Conservation (phyloP, 116 monocot genomes). For the Phalaenopsis hybrid region DNA sequence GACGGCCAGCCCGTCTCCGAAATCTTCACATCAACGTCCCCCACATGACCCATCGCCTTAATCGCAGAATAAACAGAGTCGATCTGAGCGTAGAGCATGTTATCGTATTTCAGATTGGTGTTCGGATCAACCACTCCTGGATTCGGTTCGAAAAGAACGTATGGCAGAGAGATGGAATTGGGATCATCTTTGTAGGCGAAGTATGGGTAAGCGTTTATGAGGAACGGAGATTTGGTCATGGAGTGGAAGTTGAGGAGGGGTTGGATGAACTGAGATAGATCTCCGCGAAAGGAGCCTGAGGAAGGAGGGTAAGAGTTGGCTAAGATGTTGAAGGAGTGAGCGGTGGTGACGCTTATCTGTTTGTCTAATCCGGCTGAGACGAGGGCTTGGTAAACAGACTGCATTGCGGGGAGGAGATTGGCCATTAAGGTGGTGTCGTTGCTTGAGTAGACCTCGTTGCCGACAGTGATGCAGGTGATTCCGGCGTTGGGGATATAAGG, state of each 20-base stretch:
- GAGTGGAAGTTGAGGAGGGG: conserved; percentile 20
- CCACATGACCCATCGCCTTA: conserved; percentile 11
- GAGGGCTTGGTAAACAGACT: conserved; percentile 21
- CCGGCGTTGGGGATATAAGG: conserved; percentile 9
- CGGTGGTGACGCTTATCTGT: conserved; percentile 19
- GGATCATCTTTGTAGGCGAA: conserved; percentile 23
- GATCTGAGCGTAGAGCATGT: conserved; percentile 25
- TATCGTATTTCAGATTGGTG: conserved; percentile 21
- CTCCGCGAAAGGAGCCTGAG: conserved; percentile 10
- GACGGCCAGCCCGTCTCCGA: conserved; percentile 29
- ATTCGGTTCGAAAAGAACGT: conserved; percentile 22
- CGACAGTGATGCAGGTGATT: conserved; percentile 22
- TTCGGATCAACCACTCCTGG: conserved; percentile 13
- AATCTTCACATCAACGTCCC: conserved; percentile 14
- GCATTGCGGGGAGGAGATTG: conserved; percentile 22
- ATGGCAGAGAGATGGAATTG: conserved; percentile 15
- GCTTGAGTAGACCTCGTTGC: conserved; percentile 19
- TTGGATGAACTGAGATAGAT: conserved; percentile 16
- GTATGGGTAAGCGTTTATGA: conserved; percentile 26
- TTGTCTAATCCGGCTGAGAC: conserved; percentile 21
- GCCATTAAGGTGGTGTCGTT: conserved; percentile 19
- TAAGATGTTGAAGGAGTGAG: conserved; percentile 18
- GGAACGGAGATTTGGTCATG: conserved; percentile 19
- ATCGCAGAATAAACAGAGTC: conserved; percentile 26
- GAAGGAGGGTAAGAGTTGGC: conserved; percentile 22